These are phyloP conservation scores for Floccularia luteovirens DNA, from an alignment of 768 basidiomycete genomes.

Conservation along the genomic window DNA sequence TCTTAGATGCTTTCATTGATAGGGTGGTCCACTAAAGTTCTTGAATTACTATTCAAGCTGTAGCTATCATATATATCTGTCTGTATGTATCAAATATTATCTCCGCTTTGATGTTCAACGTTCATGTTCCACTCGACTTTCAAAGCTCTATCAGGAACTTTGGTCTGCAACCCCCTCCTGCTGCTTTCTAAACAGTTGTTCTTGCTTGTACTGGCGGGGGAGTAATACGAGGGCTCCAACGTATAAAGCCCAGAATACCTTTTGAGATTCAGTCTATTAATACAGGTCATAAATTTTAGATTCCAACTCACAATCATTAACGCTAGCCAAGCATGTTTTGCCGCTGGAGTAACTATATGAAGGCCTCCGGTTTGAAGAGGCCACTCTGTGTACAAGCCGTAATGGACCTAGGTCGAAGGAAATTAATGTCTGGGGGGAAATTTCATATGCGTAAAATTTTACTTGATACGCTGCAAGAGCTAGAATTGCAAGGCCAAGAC, in stretches of 20 bases:
- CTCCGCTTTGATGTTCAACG: not conserved
- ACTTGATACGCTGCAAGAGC: conserved; percentile 47
- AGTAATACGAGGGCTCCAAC: conserved; percentile 30
- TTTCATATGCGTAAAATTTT: conserved; percentile 4
- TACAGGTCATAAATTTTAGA: conserved; percentile 1
- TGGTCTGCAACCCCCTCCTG: conserved; percentile 4
- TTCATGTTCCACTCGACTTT: not conserved
- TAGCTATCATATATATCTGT: conserved; percentile 8
- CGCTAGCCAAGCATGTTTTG: conserved; percentile 40
- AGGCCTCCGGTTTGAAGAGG: conserved; percentile 18
- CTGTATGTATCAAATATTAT: conserved; percentile 6
- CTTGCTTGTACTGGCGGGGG: conserved; percentile 38
- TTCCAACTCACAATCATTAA: conserved; percentile 26
- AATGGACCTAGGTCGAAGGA: conserved; percentile 29
- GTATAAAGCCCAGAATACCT: conserved; percentile 44
- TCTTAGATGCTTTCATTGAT: not conserved
- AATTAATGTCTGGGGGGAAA: conserved; percentile 1
- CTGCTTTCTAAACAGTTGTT: conserved; percentile 15
- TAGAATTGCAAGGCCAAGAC: conserved; percentile 47
- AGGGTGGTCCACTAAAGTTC: not conserved
- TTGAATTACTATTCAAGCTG: conserved; percentile 4
- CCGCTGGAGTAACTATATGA: conserved; percentile 27
- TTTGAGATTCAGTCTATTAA: conserved; percentile 4
- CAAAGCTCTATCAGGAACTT: conserved; percentile 1
- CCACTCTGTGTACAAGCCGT: conserved; percentile 44